Base-by-base conservation (phyloP, 129 eudicot species). In the Artemisia argyi region DNA sequence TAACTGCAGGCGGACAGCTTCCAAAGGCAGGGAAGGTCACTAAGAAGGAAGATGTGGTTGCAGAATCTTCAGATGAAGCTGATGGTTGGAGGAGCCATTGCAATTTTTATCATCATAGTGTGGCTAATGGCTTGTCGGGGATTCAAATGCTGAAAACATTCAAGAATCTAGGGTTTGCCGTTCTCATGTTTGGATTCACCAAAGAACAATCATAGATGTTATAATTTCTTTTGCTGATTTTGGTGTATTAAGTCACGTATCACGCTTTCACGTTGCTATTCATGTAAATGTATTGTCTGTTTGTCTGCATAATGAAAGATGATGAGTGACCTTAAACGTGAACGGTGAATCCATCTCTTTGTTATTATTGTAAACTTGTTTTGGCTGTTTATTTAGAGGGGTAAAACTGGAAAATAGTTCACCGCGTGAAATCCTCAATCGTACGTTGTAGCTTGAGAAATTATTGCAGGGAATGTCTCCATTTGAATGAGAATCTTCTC, bases 11-110 rank as follows among this genome's bases (percentile, higher is more conserved):
- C 98, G 7, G 96, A 92, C 72, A 87, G 90, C 78, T 92, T 92
- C 82, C 96, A 89, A 80, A 79, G 95, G 79, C 98, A 92, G 69
- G 98, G 98, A 35, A 85, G 96, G 80, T 87, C 82, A 61, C 83
- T 94, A 63, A 75, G 92, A 20, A 71, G 96, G 63, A 84, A 88
- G 81, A 90, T 94, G 97, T 94, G 99, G 99, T 71, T 90, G 80
- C 96, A 94, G 80, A 94, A 88, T 75, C 82, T 90, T 71, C 96
- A 78, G 75, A 81, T 84, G 91, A 90, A 90, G 85, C 85, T 94
- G 78, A 84, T 88, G 81, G 73, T 88, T 16, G 89, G 89, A 35
- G 99, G 99, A 51, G 84, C 65, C 39, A 64, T 94, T 22, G 32
- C 85, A 3, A 62, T 72, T 32, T 73, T 85, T 42, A 82, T 94